Base-by-base conservation (phyloP, 495 filamentous ascomycete species). In the Aspergillus avenaceus region DNA sequence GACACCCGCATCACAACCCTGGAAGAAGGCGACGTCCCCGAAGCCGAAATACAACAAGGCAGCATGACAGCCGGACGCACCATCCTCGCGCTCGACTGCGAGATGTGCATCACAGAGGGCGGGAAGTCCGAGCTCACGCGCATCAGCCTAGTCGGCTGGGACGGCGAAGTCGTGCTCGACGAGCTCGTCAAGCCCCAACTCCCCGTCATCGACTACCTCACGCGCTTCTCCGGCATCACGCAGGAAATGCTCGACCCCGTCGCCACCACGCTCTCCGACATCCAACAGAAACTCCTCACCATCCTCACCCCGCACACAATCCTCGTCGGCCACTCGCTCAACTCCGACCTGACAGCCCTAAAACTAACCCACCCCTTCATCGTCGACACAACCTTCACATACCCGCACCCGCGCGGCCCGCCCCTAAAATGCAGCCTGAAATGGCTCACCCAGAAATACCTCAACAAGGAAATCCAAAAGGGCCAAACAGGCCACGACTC, bases 331-430 rank as follows among this genome's bases (percentile, higher is more conserved):
- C 93, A 98, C 62, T 96, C 90, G 21, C 80, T 98, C 23, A 86
- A 97, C 54, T 88, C 91, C 3, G 93, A 98, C 58, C 77, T 97
- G 4, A 84, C 73, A 18, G 91, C 91, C 1, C 72, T 97, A 18
- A 86, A 83, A 61, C 69, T 96, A 24, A 87, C 89, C 1, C 93
- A 98, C 59, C 93, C 93, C 0, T 91, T 89, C 67, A 87, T 97
- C 56, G 79, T 97, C 58, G 93, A 98, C 67, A 96, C 92, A 1
- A 77, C 86, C 7, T 70, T 95, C 45, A 75, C 96, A 45, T 98
- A 86, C 64, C 90, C 90, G 0, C 91, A 95, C 53, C 78, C 85
- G 0, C 83, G 84, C 27, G 87, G 87, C 2, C 81, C 85, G 8
- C 87, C 87, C 3, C 70, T 87, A 21, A 85, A 85, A 51, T 82